Conservation (phyloP, 176 grass and related monocot genomes). For the Oryza coarctata region DNA sequence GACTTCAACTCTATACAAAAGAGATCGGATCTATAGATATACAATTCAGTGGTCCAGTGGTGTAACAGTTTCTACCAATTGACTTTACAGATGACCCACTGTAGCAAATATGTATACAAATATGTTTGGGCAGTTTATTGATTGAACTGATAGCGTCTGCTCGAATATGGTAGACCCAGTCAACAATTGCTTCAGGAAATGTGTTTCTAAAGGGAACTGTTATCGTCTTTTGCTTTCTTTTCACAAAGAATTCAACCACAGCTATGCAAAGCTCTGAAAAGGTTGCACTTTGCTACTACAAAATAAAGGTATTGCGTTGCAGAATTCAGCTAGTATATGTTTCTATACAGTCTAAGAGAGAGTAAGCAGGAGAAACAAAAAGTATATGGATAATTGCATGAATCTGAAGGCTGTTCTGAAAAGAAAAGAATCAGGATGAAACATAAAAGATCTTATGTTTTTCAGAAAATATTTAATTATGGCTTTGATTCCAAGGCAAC, state of each 20-base stretch:
- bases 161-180: slow-evolving; percentile 19
- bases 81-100: slow-evolving; percentile 38
- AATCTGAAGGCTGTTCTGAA: not conserved
- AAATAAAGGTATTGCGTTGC: not conserved
- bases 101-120: slow-evolving; percentile 1
- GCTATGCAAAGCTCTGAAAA: not conserved
- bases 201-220: not conserved
- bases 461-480: not conserved
- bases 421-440: not conserved
- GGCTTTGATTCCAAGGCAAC: not conserved
- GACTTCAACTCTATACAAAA: too few relatives aligned
- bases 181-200: not conserved
- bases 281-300: not conserved
- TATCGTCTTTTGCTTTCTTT: not conserved
- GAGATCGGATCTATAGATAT: too few relatives aligned
- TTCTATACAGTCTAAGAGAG: not conserved
- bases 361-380: not conserved
- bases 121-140: slow-evolving; percentile 19
- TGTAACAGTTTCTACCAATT: slow-evolving; percentile 42
- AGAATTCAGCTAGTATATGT: not conserved
- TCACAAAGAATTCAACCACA: not conserved
- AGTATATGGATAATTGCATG: slow-evolving; percentile 3
- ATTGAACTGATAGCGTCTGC: not conserved
- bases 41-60: too few relatives aligned
- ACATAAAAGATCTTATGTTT: not conserved